Base-by-base conservation (phyloP, 2,329 filamentous ascomycete genomes). In the Cryphonectria radicalis region DNA sequence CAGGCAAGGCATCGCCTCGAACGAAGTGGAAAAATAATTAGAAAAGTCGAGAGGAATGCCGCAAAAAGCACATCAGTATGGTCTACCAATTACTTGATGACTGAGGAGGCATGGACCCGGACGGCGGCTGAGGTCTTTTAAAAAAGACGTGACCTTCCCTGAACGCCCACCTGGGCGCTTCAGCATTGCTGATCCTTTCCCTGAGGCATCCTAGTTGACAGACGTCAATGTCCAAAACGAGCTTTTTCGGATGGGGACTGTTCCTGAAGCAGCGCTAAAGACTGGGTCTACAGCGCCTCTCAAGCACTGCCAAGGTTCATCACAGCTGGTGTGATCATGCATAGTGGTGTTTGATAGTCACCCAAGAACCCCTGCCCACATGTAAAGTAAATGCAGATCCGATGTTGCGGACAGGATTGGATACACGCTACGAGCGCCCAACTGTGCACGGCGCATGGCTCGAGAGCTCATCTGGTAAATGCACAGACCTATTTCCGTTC, bases 171-270 rank as follows among this genome's bases (percentile, higher is more conserved):
- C 59, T 40, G 65, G 25, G n/a, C 11, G 25, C 25, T 59, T 25
- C 28, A 28, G 25, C n/a, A 6, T 60, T 17, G 60, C 60, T 63
- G 66, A 63, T 35, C 60, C 43, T 46, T 35, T 25, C 35, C 59
- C 19, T 40, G 50, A 57, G 28, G 32, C 25, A 50, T 63, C 67
- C 25, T n/a, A 46, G 65, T 14, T 57, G 60, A 71, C 67, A 14
- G 60, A 65, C 60, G 50, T 59, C 60, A 68, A 60, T 57, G 65
- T 64, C 43, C 59, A 37, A 32, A 68, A 63, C 65, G 25, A 57
- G 65, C 66, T 50, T 42, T 8, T 64, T 62, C 69, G 22, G 66
- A 43, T n/a, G 57, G 42, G 53, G 60, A 25, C 19, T 32, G 28
- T 40, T 37, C 32, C 57, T 55, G 59, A 42, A 28, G 57, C 59